These are phyloP conservation scores for Pisolithus marmoratus DNA, from an alignment of 768 basidiomycete species.

Conservation along the genomic window DNA sequence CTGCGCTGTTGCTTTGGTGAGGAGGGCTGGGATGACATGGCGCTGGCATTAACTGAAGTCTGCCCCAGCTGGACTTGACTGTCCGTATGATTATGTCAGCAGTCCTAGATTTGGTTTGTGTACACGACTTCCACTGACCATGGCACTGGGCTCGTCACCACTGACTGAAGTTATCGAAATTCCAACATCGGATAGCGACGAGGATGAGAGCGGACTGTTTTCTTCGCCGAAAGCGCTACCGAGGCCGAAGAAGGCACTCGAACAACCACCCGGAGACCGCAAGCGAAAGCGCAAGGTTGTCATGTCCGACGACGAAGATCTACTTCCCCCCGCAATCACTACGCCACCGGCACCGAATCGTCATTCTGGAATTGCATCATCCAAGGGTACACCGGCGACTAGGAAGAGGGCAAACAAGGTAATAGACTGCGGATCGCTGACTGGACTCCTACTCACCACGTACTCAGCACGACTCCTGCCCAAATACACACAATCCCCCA, in stretches of 20 bases:
- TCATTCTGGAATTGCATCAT: neutral
- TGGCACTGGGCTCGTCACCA: no score
- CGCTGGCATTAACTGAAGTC: no score
- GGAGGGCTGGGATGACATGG: conserved; percentile 8
- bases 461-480: conserved; percentile 10
- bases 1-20: conserved; percentile 13
- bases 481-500: conserved; percentile 1
- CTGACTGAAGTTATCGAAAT: no score
- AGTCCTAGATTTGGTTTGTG: no score
- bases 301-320: conserved; percentile 22
- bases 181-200: no score
- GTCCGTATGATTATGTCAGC: no score
- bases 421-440: neutral
- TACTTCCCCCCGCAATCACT: neutral
- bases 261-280: conserved; percentile 16
- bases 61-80: no score
- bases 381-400: neutral
- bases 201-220: no score
- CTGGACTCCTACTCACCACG: neutral
- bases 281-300: conserved; percentile 24
- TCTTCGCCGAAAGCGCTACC: conserved; percentile 17
- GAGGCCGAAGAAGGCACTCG: conserved; percentile 17
- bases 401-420: conserved; percentile 15
- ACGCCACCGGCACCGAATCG: neutral
- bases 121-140: no score